phyloP scores from a whole-genome alignment of 192 early-diverging fungal genomes.

The Umbelopsis sp. region DNA sequence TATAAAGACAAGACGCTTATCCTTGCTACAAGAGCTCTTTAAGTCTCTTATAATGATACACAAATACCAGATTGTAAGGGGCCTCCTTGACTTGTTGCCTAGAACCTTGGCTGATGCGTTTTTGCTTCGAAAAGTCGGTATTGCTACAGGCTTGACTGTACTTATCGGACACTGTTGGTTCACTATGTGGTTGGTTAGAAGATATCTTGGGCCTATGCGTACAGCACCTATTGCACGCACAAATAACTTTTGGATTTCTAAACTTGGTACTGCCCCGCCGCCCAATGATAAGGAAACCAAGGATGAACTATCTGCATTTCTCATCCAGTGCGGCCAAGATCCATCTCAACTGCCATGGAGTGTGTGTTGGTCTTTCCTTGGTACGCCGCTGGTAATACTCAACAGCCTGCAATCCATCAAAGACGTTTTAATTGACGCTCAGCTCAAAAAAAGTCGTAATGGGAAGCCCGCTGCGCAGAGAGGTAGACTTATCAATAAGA shows the following conservation, averaged over 20 bases:
- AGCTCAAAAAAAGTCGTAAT: slow-evolving; percentile 26
- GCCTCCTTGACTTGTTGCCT: not conserved
- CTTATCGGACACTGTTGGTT: not conserved
- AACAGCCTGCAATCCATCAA: slow-evolving; percentile 37
- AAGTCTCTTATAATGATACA: not conserved
- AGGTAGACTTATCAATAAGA: slow-evolving; percentile 30
- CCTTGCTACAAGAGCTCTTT: not conserved
- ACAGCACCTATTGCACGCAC: slow-evolving; percentile 15
- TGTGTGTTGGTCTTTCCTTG: slow-evolving; percentile 33
- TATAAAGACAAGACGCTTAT: not conserved
- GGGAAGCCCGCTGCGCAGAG: slow-evolving; percentile 23
- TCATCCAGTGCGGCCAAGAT: slow-evolving; percentile 28
- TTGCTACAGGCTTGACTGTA: not conserved
- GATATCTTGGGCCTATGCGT: slow-evolving; percentile 20
- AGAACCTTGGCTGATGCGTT: not conserved
- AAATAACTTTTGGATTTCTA: slow-evolving; percentile 28
- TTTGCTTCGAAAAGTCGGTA: not conserved
- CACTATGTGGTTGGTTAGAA: not conserved
- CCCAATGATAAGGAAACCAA: slow-evolving; percentile 24
- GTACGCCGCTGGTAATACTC: slow-evolving; percentile 34
- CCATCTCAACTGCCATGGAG: slow-evolving; percentile 15
- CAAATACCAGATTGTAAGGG: not conserved
- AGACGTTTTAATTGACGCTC: slow-evolving; percentile 37
- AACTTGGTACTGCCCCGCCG: slow-evolving; percentile 35
- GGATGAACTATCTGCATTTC: slow-evolving; percentile 31